Evolutionary conservation across 257 asterid species (phyloP).

Genomic region (Solanum pennellii): DNA sequence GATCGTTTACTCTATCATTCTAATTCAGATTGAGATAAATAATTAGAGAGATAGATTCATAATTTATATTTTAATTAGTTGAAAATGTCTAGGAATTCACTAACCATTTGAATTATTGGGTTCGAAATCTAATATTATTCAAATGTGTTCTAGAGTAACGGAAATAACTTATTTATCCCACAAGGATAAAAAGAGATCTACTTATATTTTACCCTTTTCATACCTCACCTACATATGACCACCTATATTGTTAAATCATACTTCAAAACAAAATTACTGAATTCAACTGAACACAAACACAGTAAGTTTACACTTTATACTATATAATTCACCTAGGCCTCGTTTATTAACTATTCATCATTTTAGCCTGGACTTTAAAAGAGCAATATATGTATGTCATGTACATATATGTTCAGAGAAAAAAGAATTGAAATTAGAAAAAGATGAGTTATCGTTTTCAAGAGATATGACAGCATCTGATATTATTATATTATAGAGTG

Average conservation of each 20-base stretch:
- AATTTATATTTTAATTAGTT: no score
- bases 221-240: not conserved
- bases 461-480: constrained; percentile 20
- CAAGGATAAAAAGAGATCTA: not conserved
- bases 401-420: not conserved
- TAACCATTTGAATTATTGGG: not conserved
- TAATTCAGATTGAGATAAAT: not conserved
- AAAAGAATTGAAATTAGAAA: not conserved
- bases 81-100: no score
- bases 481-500: not conserved
- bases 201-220: not conserved
- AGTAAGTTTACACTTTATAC: not conserved
- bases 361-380: not conserved
- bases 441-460: constrained; percentile 38
- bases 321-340: not conserved
- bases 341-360: not conserved
- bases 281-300: not conserved
- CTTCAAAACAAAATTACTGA: not conserved
- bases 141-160: not conserved
- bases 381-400: not conserved
- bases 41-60: not conserved
- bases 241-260: not conserved
- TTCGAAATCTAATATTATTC: not conserved
- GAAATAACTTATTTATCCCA: not conserved
- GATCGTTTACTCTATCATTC: not conserved